A percentile compares a stretch with the other conserved stretches of the same genome.
Conservation (phyloP, 176 grass and related monocot species). For the Zea mays region DNA sequence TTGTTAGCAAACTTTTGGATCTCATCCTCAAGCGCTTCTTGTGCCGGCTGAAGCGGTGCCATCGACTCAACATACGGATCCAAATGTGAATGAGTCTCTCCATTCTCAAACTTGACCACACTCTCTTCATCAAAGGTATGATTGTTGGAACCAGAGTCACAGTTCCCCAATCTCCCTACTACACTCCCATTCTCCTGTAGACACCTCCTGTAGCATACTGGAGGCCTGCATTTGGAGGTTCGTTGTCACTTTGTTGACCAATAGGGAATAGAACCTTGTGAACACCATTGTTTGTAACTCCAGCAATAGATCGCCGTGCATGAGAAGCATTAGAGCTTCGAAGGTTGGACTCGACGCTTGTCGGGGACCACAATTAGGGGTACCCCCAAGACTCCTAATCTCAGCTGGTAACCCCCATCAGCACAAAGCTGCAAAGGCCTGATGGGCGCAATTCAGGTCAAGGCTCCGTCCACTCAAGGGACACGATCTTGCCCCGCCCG, state of each 20-base stretch:
- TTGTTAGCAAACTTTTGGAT: too few relatives aligned
- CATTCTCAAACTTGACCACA: conserved; percentile 46
- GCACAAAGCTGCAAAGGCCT: too few relatives aligned
- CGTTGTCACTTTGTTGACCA: conserved; percentile 58
- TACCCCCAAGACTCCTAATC: too few relatives aligned
- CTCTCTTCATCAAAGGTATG: conserved; percentile 37
- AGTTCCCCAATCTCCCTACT: conserved; percentile 38
- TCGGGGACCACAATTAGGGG: too few relatives aligned
- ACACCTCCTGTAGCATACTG: conserved; percentile 34
- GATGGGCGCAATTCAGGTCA: too few relatives aligned
- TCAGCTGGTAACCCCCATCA: too few relatives aligned
- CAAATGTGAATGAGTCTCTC: conserved; percentile 44
- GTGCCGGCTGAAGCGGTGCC: conserved; percentile 52
- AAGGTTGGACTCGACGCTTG: conserved; percentile 57
- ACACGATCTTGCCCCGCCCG: too few relatives aligned
- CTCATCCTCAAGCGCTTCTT: conserved; percentile 88
- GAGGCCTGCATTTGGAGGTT: conserved; percentile 43
- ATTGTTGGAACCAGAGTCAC: conserved; percentile 37
- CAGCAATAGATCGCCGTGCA: conserved; percentile 8
- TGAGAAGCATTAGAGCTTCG: conserved; percentile 32
- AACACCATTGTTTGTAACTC: conserved; percentile 52
- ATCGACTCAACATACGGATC: conserved; percentile 58
- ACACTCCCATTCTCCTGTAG: conserved; percentile 55
- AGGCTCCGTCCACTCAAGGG: too few relatives aligned
- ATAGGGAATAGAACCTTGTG: conserved; percentile 52